Percentiles rank a stretch among this genome's conserved stretches.
phyloP scores from a whole-genome alignment of 2,329 filamentous ascomycete species.

The Fusarium sp. region DNA sequence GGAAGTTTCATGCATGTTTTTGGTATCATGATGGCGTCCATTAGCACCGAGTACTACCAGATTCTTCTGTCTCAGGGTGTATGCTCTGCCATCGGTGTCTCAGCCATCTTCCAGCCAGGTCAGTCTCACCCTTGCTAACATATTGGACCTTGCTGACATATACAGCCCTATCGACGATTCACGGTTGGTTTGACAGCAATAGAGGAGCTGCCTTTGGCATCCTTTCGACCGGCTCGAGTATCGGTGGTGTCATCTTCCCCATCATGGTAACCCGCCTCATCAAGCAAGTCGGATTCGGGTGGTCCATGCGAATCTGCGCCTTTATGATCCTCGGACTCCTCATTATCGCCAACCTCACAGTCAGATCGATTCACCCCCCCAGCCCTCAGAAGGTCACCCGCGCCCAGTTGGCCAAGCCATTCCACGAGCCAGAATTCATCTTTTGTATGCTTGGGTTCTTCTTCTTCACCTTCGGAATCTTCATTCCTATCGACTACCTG shows the following conservation, averaged over 20 bases:
- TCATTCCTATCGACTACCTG: conserved; percentile 50
- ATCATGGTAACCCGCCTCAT: conserved; percentile 52
- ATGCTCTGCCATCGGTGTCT: conserved; percentile 49
- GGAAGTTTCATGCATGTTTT: conserved; percentile 67
- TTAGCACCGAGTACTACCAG: conserved; percentile 55
- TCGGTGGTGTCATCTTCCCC: conserved; percentile 54
- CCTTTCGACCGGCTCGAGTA: conserved; percentile 47
- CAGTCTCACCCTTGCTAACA: background rate
- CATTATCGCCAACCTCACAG: conserved; percentile 45
- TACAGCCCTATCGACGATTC: conserved; percentile 44
- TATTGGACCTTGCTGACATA: background rate
- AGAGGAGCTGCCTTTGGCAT: conserved; percentile 50
- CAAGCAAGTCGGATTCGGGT: conserved; percentile 48
- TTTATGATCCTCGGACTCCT: conserved; percentile 50
- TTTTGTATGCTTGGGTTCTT: conserved; percentile 47
- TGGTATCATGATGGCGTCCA: conserved; percentile 69
- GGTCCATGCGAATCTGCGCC: conserved; percentile 51
- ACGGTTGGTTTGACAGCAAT: conserved; percentile 49
- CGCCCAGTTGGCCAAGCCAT: conserved; percentile 46
- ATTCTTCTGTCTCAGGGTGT: conserved; percentile 52
- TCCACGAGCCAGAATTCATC: conserved; percentile 46
- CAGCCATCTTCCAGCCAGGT: conserved; percentile 48
- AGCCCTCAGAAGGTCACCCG: conserved; percentile 41
- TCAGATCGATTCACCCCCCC: conserved; percentile 38
- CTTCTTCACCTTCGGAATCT: conserved; percentile 50